Percentiles rank a stretch among this genome's conserved stretches.
Conservation (phyloP, 805 yeast genomes). For the Metschnikowia arizonensis region DNA sequence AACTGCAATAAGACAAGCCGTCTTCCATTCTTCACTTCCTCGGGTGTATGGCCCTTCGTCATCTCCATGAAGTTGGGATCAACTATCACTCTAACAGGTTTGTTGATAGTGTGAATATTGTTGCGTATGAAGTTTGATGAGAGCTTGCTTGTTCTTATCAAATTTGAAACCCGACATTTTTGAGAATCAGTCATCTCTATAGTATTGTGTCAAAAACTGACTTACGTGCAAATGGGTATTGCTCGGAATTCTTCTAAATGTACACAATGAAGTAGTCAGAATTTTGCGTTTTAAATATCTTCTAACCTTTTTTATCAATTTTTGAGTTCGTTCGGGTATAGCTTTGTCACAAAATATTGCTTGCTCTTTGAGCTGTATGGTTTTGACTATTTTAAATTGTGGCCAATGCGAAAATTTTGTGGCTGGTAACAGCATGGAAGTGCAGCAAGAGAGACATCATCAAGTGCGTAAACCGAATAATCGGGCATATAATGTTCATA, state of each 20-base stretch:
- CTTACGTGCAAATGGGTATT: background rate
- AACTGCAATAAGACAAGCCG: conserved; percentile 46
- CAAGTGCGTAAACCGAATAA: background rate
- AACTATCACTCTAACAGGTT: conserved; percentile 27
- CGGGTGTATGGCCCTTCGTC: conserved; percentile 44
- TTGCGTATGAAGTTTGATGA: conserved; percentile 16
- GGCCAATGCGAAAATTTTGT: conserved; percentile 8
- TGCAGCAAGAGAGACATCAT: conserved; percentile 5
- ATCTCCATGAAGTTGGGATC: conserved; percentile 32
- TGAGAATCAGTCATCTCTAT: conserved; percentile 1
- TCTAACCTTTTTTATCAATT: background rate
- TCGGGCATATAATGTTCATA: background rate
- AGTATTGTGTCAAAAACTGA: background rate
- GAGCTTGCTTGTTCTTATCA: conserved; percentile 17
- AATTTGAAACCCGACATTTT: conserved; percentile 1
- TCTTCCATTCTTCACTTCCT: conserved; percentile 40
- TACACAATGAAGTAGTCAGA: background rate
- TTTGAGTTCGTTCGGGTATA: background rate
- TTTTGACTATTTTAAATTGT: conserved; percentile 2
- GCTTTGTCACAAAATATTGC: background rate
- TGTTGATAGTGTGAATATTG: conserved; percentile 20
- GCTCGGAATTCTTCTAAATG: background rate
- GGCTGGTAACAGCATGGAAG: conserved; percentile 1
- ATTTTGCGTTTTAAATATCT: background rate
- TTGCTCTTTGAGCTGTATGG: conserved; percentile 1